Conservation (phyloP, 192 early-diverging fungal genomes). For the Coemansia sp. region DNA sequence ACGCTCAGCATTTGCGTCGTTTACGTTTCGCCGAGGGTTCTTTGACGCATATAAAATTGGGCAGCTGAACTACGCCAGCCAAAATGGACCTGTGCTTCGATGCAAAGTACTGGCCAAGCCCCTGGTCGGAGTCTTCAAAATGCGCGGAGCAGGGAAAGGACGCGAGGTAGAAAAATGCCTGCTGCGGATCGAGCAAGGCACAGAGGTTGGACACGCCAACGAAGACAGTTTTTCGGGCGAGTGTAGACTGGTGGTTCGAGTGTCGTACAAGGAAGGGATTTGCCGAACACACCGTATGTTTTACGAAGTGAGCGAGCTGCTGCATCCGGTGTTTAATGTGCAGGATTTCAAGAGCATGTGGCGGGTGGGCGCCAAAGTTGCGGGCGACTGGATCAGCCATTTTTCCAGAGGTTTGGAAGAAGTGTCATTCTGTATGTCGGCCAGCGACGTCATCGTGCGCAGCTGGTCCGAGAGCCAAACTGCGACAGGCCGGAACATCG, state of each 20-base stretch:
- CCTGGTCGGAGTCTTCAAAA: constrained; percentile 43
- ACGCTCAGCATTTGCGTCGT: constrained; percentile 60
- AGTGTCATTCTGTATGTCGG: constrained; percentile 42
- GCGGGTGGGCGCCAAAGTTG: constrained; percentile 43
- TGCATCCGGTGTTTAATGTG: constrained; percentile 39
- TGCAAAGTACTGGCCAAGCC: constrained; percentile 45
- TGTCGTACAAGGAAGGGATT: constrained; percentile 46
- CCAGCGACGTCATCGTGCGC: constrained; percentile 26
- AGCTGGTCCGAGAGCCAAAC: constrained; percentile 44
- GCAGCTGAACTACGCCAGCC: constrained; percentile 1
- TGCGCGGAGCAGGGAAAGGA: constrained; percentile 16
- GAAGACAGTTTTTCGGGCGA: constrained; percentile 8
- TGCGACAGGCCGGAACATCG: constrained; percentile 6
- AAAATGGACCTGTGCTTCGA: constrained; percentile 20
- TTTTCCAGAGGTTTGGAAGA: constrained; percentile 50
- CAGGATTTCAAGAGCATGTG: constrained; percentile 43
- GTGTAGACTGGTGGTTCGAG: constrained; percentile 43
- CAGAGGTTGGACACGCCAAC: neutral
- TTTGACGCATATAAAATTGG: constrained; percentile 63
- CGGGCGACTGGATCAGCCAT: constrained; percentile 44
- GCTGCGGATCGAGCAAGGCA: constrained; percentile 39
- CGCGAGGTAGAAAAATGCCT: constrained; percentile 35
- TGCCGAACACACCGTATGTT: constrained; percentile 49
- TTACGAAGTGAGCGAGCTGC: constrained; percentile 48
- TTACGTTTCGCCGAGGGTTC: constrained; percentile 58